These are phyloP conservation scores for Xerocomus nothofagi DNA, from an alignment of 1,284 basidiomycete genomes.

Conservation along the genomic window DNA sequence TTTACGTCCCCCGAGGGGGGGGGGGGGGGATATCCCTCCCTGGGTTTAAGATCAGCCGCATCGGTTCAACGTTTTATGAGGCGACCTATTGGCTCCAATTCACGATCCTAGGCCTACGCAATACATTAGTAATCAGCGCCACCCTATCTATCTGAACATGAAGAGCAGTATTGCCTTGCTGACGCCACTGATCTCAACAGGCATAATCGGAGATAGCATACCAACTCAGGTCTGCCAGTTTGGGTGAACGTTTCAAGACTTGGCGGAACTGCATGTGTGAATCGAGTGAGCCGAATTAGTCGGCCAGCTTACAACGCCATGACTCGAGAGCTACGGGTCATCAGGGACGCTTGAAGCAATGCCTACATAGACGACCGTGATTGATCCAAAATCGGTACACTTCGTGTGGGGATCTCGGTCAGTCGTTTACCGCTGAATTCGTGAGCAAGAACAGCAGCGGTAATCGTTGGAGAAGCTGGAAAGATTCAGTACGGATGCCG, in stretches of 20 bases:
- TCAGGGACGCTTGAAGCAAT: not conserved
- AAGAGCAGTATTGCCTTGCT: not conserved
- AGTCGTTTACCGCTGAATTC: not conserved
- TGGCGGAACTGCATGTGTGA: not conserved
- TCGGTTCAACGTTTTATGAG: constrained; percentile 3
- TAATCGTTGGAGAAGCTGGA: not conserved
- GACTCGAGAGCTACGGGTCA: constrained; percentile 1
- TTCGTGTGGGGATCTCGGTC: constrained; percentile 1
- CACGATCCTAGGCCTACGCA: not conserved
- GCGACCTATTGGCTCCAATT: constrained; percentile 7
- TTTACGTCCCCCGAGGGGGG: not conserved
- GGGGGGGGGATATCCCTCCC: not conserved
- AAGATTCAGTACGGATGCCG: not conserved
- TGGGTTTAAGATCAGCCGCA: not conserved
- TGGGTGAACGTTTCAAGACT: not conserved
- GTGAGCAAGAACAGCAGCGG: not conserved
- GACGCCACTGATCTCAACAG: constrained; percentile 16
- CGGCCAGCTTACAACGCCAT: not conserved
- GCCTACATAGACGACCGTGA: not conserved
- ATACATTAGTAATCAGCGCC: not conserved
- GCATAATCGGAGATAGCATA: constrained; percentile 15
- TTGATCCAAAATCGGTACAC: constrained; percentile 1
- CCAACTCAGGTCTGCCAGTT: not conserved
- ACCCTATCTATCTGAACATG: not conserved
- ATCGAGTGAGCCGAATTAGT: not conserved